A percentile compares a stretch with the other conserved stretches of the same genome.
Evolutionary conservation across 2,329 filamentous ascomycete genomes (phyloP).

Genomic region (Venturia asperata): DNA sequence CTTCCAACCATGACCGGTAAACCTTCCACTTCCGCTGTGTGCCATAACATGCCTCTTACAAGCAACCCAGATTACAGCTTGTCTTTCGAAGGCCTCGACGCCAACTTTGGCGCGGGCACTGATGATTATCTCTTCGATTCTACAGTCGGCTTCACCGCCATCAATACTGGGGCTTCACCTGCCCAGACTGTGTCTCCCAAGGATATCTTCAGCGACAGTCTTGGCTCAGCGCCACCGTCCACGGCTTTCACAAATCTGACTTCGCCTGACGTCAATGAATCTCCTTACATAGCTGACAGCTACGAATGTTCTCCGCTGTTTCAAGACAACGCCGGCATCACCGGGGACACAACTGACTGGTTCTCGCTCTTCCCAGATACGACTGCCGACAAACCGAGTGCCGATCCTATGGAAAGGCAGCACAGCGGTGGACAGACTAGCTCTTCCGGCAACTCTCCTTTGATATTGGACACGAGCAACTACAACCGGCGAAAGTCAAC

Average conservation of each 20-base stretch:
- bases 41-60: slow-evolving; percentile 15
- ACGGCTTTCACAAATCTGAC: slow-evolving; percentile 76
- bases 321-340: slow-evolving; percentile 47
- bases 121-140: slow-evolving; percentile 36
- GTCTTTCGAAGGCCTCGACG: slow-evolving; percentile 41
- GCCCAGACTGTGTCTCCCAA: slow-evolving; percentile 69
- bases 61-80: slow-evolving; percentile 39
- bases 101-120: slow-evolving; percentile 31
- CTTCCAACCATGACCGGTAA: slow-evolving; percentile 52
- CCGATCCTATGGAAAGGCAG: slow-evolving; percentile 36
- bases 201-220: slow-evolving; percentile 61
- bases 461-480: slow-evolving; percentile 30
- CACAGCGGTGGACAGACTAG: slow-evolving; percentile 27
- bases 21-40: slow-evolving; percentile 22
- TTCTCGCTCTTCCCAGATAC: slow-evolving; percentile 63
- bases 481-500: slow-evolving; percentile 35
- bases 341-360: slow-evolving; percentile 56
- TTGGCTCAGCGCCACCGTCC: slow-evolving; percentile 72
- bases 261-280: slow-evolving; percentile 72
- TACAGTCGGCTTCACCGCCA: slow-evolving; percentile 34
- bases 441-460: slow-evolving; percentile 31
- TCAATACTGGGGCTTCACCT: slow-evolving; percentile 37
- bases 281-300: slow-evolving; percentile 62
- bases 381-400: slow-evolving; percentile 25
- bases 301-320: slow-evolving; percentile 77